These are phyloP conservation scores for Hyphochytrium catenoides DNA, from an alignment of 352 stramenopile species.

Conservation along the genomic window DNA sequence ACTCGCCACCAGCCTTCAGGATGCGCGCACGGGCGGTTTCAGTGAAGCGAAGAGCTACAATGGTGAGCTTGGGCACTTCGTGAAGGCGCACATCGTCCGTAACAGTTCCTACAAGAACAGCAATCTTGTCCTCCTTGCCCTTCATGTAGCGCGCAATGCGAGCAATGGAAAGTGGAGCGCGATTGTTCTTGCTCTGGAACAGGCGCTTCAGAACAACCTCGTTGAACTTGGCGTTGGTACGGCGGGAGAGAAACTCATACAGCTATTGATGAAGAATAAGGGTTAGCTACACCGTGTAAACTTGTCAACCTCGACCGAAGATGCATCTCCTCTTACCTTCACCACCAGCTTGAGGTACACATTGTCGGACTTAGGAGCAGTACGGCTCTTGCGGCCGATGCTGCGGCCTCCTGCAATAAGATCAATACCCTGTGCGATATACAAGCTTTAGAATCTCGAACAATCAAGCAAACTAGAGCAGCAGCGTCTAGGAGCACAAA, in stretches of 20 bases:
- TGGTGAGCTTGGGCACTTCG: conserved; percentile 81
- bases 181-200: conserved; percentile 98
- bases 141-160: conserved; percentile 93
- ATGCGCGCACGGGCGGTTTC: conserved; percentile 91
- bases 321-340: conserved; percentile 19
- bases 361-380: conserved; percentile 94
- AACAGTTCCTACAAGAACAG: conserved; percentile 92
- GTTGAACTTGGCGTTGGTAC: conserved; percentile 97
- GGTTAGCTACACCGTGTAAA: background rate
- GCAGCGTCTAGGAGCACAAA: too few species aligned
- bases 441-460: background rate
- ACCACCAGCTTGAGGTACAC: conserved; percentile 97
- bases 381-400: conserved; percentile 92
- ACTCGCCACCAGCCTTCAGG: conserved; percentile 90
- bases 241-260: conserved; percentile 89
- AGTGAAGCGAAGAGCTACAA: conserved; percentile 94
- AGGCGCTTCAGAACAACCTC: conserved; percentile 92
- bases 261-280: conserved; percentile 15
- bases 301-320: background rate
- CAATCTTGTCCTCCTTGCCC: conserved; percentile 94
- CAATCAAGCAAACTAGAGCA: conserved; percentile 1
- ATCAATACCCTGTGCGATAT: conserved; percentile 97
- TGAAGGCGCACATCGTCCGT: conserved; percentile 96
- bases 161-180: conserved; percentile 86
- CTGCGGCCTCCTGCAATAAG: conserved; percentile 94